Evolutionary conservation across 2,329 filamentous ascomycete species (phyloP), one percentile per base, ranked within the genome.

Genomic region (Nectriaceae sp.): DNA sequence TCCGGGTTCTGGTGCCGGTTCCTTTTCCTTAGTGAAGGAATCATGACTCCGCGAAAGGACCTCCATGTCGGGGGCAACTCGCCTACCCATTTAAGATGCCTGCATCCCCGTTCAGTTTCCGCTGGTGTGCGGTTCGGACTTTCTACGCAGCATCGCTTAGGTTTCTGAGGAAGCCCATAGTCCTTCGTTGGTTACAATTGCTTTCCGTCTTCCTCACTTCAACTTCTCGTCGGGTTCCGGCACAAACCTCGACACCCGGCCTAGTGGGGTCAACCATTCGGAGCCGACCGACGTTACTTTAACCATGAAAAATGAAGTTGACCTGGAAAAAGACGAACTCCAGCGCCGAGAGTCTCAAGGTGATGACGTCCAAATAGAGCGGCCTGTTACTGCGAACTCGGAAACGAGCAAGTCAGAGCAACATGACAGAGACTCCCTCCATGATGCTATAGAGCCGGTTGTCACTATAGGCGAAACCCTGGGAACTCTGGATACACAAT

Each of bases 401-500:
- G 42, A 36, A 10, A 62, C 50, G 11, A 46, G 33, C n/a, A 49
- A 50, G 29, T 50, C 54, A 13, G 45, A 44, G 4, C 45, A 46
- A n/a, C 42, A 42, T 24, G 47, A 37, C 6, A 21, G 40, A 31
- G 26, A 31, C 26, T 8, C 15, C 10, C 10, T 10, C 15, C 26
- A 31, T n/a, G 44, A 50, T 33, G 50, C 54, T 40, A 54, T 57
- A 40, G 57, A 58, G 18, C 56, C 56, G 15, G 26, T 31, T 13
- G 51, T 60, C 41, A 52, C 49, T 11, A 39, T 57, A 15, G 59
- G 56, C n/a, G 59, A 63, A 22, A 49, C 50, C 8, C 22, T 60
- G 10, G 60, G 60, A 13, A 52, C 60, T 20, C 56, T 61, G 44
- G 54, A 59, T 22, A 56, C 59, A 20, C 49, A 52, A 37, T 61